Evolutionary conservation across 768 basidiomycete genomes (phyloP).

Genomic region (Mycena rebaudengoi): DNA sequence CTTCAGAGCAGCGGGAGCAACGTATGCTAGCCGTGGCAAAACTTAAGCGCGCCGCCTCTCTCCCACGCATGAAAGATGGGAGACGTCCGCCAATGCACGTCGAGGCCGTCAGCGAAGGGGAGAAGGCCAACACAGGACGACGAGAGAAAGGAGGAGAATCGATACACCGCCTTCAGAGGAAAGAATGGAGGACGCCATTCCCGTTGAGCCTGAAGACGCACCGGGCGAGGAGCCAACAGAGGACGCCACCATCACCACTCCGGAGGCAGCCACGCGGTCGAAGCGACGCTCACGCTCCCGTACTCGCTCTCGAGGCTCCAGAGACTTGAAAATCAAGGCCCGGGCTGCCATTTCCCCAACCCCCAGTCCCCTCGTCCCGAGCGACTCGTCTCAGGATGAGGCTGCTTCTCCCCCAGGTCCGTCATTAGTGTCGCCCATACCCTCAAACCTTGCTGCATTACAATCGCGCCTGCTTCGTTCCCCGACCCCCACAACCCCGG

Average conservation of each 20-base stretch:
- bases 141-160: slow-evolving; percentile 40
- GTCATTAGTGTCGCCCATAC: slow-evolving; percentile 53
- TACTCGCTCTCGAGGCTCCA: slow-evolving; percentile 80
- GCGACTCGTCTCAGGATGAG: slow-evolving; percentile 80
- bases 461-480: slow-evolving; percentile 57
- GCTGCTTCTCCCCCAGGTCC: slow-evolving; percentile 46
- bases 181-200: slow-evolving; percentile 38
- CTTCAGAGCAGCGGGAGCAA: slow-evolving; percentile 69
- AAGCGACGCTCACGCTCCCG: slow-evolving; percentile 82
- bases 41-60: slow-evolving; percentile 89
- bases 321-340: slow-evolving; percentile 73
- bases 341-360: slow-evolving; percentile 56
- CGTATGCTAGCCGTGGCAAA: slow-evolving; percentile 89
- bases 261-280: slow-evolving; percentile 52
- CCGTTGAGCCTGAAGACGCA: slow-evolving; percentile 41
- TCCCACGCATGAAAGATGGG: slow-evolving; percentile 92
- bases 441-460: slow-evolving; percentile 64
- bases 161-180: slow-evolving; percentile 35
- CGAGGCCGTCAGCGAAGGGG: slow-evolving; percentile 85
- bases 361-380: slow-evolving; percentile 53
- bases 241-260: slow-evolving; percentile 48
- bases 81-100: slow-evolving; percentile 87
- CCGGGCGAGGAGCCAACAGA: slow-evolving; percentile 43
- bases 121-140: slow-evolving; percentile 60
- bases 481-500: slow-evolving; percentile 61